These are phyloP conservation scores for Hapsidospora chrysogenum DNA, from an alignment of 495 filamentous ascomycete species.

Conservation along the genomic window DNA sequence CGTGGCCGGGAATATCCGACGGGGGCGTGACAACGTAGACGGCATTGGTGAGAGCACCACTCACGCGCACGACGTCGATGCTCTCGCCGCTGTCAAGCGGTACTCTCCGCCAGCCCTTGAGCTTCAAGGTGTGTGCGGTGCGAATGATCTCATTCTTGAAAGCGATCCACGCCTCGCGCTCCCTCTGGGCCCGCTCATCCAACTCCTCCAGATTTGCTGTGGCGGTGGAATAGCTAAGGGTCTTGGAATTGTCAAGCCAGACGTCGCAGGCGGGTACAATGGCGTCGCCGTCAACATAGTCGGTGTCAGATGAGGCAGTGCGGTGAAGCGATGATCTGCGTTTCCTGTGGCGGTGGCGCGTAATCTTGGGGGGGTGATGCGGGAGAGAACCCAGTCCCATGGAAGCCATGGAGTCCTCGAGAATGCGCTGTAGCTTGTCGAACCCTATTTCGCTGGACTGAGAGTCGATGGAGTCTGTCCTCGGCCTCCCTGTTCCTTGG, in stretches of 20 bases:
- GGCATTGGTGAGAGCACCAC: constrained; percentile 88
- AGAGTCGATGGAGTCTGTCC: constrained; percentile 29
- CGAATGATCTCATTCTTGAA: constrained; percentile 90
- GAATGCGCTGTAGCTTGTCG: constrained; percentile 52
- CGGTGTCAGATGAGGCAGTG: constrained; percentile 58
- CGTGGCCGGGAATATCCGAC: constrained; percentile 24
- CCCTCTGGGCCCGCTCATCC: constrained; percentile 35
- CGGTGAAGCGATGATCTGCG: constrained; percentile 12
- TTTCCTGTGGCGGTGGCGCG: constrained; percentile 17
- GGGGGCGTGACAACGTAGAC: constrained; percentile 90
- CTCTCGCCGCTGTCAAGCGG: constrained; percentile 44
- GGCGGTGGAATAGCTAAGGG: constrained; percentile 55
- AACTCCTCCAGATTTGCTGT: constrained; percentile 30
- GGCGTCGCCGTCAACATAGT: constrained; percentile 54
- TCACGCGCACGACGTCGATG: constrained; percentile 71
- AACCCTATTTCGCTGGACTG: constrained; percentile 44
- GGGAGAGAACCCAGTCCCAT: constrained; percentile 21
- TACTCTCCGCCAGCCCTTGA: constrained; percentile 81
- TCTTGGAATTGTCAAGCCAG: constrained; percentile 75
- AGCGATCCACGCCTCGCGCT: constrained; percentile 51
- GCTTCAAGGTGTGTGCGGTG: constrained; percentile 68
- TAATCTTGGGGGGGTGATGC: constrained; percentile 14
- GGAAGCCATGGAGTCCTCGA: constrained; percentile 39
- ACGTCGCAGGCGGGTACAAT: constrained; percentile 59
- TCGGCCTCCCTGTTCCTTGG: constrained; percentile 4